Percentiles rank a stretch among this genome's conserved stretches.
phyloP scores from a whole-genome alignment of 2,329 filamentous ascomycete species.

The Curvularia lunata region DNA sequence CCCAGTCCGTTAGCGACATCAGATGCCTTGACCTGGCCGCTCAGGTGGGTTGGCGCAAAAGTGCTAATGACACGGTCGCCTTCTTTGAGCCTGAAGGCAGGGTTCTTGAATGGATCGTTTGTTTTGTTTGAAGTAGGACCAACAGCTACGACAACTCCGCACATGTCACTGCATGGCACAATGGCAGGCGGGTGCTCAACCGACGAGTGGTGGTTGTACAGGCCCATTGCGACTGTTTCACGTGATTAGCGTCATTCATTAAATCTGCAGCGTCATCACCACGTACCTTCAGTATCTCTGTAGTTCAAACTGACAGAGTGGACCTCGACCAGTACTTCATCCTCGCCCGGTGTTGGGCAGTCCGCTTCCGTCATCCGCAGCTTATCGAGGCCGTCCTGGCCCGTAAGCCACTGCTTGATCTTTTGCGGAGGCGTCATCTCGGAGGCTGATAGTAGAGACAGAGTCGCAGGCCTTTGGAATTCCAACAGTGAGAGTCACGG shows the following conservation, averaged over 20 bases:
- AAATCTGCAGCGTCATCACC: neutral
- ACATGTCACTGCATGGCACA: constrained; percentile 74
- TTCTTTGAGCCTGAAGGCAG: constrained; percentile 36
- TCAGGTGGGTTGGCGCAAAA: constrained; percentile 64
- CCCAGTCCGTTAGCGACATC: constrained; percentile 66
- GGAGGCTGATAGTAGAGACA: constrained; percentile 14
- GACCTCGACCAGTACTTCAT: constrained; percentile 60
- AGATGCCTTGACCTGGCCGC: constrained; percentile 63
- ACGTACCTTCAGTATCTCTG: constrained; percentile 56
- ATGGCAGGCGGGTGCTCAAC: constrained; percentile 53
- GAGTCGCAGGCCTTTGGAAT: constrained; percentile 18
- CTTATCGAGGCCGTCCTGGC: constrained; percentile 53
- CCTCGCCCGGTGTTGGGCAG: constrained; percentile 44
- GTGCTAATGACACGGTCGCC: constrained; percentile 72
- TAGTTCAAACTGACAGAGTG: constrained; percentile 62
- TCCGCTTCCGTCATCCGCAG: constrained; percentile 44
- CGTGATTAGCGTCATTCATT: constrained; percentile 12
- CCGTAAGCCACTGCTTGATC: constrained; percentile 52
- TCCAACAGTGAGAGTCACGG: constrained; percentile 3
- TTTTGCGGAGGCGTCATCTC: constrained; percentile 37
- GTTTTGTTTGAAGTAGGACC: constrained; percentile 51
- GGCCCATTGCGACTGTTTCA: constrained; percentile 65
- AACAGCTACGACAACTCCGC: constrained; percentile 63
- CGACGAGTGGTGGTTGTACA: constrained; percentile 70
- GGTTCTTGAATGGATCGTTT: constrained; percentile 54